These are phyloP conservation scores for Brettanomyces anomalus DNA, from an alignment of 805 yeast genomes.

Conservation along the genomic window DNA sequence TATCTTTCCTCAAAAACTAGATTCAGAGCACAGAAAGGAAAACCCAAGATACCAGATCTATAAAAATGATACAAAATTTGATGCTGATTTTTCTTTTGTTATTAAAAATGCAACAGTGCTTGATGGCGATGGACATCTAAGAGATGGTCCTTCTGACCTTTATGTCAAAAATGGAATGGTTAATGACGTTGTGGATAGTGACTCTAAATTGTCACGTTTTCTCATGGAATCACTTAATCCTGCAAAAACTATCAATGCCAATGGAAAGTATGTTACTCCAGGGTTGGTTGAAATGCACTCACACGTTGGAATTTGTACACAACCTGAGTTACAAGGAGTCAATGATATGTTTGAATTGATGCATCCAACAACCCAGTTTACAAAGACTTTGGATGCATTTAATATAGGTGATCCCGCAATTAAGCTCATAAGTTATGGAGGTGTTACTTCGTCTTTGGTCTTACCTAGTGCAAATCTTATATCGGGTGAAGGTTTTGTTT, in stretches of 20 bases:
- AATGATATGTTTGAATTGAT: slow-evolving; percentile 2
- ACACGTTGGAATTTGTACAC: slow-evolving; percentile 3
- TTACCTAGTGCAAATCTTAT: slow-evolving; percentile 2
- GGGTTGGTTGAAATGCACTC: slow-evolving; percentile 2
- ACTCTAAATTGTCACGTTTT: neutral
- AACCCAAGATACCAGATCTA: slow-evolving; percentile 1
- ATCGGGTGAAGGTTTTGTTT: slow-evolving; percentile 2
- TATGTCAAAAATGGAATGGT: neutral
- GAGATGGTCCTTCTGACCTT: neutral
- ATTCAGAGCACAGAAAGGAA: neutral
- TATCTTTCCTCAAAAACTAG: neutral
- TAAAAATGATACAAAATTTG: neutral
- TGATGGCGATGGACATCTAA: neutral
- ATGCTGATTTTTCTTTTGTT: neutral
- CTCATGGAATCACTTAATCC: neutral
- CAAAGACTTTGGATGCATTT: slow-evolving; percentile 2
- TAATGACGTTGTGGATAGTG: neutral
- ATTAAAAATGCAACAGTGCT: neutral
- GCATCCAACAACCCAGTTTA: slow-evolving; percentile 1
- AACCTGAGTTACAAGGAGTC: slow-evolving; percentile 1
- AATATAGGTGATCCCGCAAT: slow-evolving; percentile 3
- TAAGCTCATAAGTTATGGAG: slow-evolving; percentile 1
- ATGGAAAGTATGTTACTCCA: slow-evolving; percentile 1
- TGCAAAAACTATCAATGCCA: neutral
- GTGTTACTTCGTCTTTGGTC: neutral